Conservation (phyloP, 768 basidiomycete species). For the Tubosaeta brunneosetosa region DNA sequence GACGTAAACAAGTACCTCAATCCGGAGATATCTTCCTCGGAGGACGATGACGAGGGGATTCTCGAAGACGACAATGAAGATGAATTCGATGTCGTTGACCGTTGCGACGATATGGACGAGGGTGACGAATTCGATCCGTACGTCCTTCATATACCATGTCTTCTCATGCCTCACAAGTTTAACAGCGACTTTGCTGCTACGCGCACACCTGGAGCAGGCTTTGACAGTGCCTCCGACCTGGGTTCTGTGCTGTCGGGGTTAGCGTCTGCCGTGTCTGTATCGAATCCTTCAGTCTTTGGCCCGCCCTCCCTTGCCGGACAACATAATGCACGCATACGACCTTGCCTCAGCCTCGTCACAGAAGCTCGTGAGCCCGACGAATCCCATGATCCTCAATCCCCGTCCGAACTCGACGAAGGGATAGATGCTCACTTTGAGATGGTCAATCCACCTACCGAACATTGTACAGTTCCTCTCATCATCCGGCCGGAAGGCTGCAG, state of each 20-base stretch:
- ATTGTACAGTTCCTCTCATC: slow-evolving; percentile 14
- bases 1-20: slow-evolving; percentile 39
- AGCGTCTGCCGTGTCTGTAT: slow-evolving; percentile 46
- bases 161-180: neutral
- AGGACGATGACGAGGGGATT: slow-evolving; percentile 42
- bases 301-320: slow-evolving; percentile 43
- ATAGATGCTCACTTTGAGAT: slow-evolving; percentile 53
- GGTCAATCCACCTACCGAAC: slow-evolving; percentile 34
- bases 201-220: slow-evolving; percentile 43
- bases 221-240: slow-evolving; percentile 61
- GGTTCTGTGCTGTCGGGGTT: slow-evolving; percentile 54
- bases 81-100: slow-evolving; percentile 48
- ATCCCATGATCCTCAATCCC: slow-evolving; percentile 21
- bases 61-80: slow-evolving; percentile 45
- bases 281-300: slow-evolving; percentile 49
- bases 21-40: slow-evolving; percentile 46
- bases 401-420: slow-evolving; percentile 18
- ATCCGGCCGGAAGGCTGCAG: slow-evolving; percentile 26
- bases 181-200: slow-evolving; percentile 66
- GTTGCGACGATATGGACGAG: slow-evolving; percentile 52
- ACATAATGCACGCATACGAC: slow-evolving; percentile 31
- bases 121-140: slow-evolving; percentile 80
- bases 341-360: slow-evolving; percentile 60
- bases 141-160: slow-evolving; percentile 22
- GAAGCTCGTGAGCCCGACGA: slow-evolving; percentile 41